Base-by-base conservation (phyloP, 371 early-diverging fungal species). In the Batrachochytrium dendrobatidis region DNA sequence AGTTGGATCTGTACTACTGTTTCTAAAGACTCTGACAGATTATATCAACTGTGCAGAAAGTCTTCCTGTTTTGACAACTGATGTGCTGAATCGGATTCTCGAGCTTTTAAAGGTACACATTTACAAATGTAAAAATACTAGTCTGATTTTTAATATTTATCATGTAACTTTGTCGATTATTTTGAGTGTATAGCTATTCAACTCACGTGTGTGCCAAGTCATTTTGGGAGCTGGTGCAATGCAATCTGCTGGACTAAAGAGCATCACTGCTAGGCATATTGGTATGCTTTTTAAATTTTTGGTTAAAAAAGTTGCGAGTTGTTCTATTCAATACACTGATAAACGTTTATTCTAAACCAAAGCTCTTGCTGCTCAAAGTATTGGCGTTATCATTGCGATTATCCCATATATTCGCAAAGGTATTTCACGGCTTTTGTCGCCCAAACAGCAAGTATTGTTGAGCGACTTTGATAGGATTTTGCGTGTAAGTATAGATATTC, bases 151-250 rank as follows among this genome's bases (percentile, higher is more conserved):
- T 54, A 17, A n/a, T 30, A 1, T 22, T 54, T 30, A 17, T 34
- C 26, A 39, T 45, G 35, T 67, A 15, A 22, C 15, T 63, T 25
- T 20, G 60, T 67, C 28, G 61, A 67, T 30, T 32, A 30, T 62
- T 29, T 12, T 28, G n/a, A 56, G 34, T 33, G 18, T 25, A 35
- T 22, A 89, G 89, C 61, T 90, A 15, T 92, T 92, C 72, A 96
- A 96, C 67, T 89, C 92, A 3, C 73, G 90, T 54, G 83, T 86
- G 3, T 94, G 95, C 69, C 94, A 94, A 73, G 90, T 93, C 3
- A 92, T 96, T 66, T 75, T 96, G 15, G 96, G 95, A 1, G 95
- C 94, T 1, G 96, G 95, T 1, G 96, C 96, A 0, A 88, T 92
- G 83, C 81, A 84, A 28, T 93, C 94, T 6, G 95, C 94, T 4